Evolutionary conservation across 2,329 filamentous ascomycete species (phyloP).

Genomic region (Aplosporella prunicola): DNA sequence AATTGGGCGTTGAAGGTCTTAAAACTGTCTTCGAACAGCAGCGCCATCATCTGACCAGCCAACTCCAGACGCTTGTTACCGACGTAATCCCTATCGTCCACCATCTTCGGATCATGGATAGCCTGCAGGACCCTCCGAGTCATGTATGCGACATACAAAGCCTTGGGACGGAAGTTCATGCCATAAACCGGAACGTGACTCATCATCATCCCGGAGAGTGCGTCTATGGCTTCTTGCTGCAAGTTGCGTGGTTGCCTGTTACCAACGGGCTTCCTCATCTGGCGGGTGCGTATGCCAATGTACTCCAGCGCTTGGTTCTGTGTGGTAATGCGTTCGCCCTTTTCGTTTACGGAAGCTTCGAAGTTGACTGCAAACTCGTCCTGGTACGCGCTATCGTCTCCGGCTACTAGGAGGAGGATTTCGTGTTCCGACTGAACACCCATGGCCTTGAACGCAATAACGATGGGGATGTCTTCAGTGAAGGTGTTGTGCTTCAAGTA

Average conservation of each 20-base stretch:
- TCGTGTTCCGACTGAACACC: slow-evolving; percentile 92
- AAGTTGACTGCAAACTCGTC: slow-evolving; percentile 95
- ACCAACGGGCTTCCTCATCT: slow-evolving; percentile 57
- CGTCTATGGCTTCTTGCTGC: slow-evolving; percentile 85
- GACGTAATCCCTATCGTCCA: slow-evolving; percentile 95
- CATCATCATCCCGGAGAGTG: slow-evolving; percentile 83
- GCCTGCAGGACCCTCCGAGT: slow-evolving; percentile 92
- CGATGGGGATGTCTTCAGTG: slow-evolving; percentile 87
- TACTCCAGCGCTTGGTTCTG: slow-evolving; percentile 95
- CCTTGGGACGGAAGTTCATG: slow-evolving; percentile 93
- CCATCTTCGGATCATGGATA: slow-evolving; percentile 74
- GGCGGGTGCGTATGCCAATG: slow-evolving; percentile 78
- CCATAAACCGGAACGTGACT: slow-evolving; percentile 88
- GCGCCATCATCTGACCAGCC: slow-evolving; percentile 84
- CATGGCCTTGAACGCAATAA: slow-evolving; percentile 85
- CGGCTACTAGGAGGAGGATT: slow-evolving; percentile 83
- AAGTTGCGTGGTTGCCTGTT: slow-evolving; percentile 58
- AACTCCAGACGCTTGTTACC: slow-evolving; percentile 94
- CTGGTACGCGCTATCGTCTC: slow-evolving; percentile 78
- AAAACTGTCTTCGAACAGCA: slow-evolving; percentile 96
- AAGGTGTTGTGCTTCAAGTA: slow-evolving; percentile 87
- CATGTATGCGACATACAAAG: slow-evolving; percentile 95
- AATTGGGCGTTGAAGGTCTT: slow-evolving; percentile 87
- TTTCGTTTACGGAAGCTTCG: slow-evolving; percentile 75
- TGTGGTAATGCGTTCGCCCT: slow-evolving; percentile 56